Evolutionary conservation across 192 early-diverging fungal genomes (phyloP).

Genomic region (Podila horticola): DNA sequence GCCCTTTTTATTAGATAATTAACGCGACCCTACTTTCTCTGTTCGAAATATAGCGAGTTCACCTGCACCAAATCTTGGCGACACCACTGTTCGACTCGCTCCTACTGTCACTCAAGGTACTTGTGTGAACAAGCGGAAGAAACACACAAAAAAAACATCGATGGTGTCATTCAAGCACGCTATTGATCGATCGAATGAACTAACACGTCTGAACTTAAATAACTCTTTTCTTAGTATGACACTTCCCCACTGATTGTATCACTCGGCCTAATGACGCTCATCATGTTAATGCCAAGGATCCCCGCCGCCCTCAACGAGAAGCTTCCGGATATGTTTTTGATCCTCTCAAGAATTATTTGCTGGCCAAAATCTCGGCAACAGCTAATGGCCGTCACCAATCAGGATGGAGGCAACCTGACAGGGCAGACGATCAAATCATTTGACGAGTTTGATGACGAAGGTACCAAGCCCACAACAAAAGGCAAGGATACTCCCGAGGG

Average conservation of each 20-base stretch:
- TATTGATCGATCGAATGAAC: neutral
- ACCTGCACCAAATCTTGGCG: conserved; percentile 62
- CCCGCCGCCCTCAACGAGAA: conserved; percentile 54
- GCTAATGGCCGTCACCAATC: conserved; percentile 31
- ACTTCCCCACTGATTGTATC: conserved; percentile 62
- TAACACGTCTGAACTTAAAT: neutral
- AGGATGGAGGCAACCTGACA: conserved; percentile 26
- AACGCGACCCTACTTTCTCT: neutral
- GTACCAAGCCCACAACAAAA: neutral
- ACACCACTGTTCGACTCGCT: conserved; percentile 62
- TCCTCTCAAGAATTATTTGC: conserved; percentile 61
- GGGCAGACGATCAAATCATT: conserved; percentile 40
- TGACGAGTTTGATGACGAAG: conserved; percentile 38
- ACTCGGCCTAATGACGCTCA: conserved; percentile 60
- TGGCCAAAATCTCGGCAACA: conserved; percentile 61
- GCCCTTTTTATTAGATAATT: neutral
- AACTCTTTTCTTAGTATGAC: conserved; percentile 46
- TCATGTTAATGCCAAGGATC: conserved; percentile 65
- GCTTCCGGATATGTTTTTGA: conserved; percentile 59
- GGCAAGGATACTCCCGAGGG: neutral
- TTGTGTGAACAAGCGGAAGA: neutral
- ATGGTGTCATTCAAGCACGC: no score
- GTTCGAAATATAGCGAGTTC: conserved; percentile 41
- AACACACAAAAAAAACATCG: neutral
- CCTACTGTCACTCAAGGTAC: conserved; percentile 62